Evolutionary conservation across 192 early-diverging fungal species (phyloP), one percentile per base, ranked within the genome.

Genomic region (Coemansia asiatica): DNA sequence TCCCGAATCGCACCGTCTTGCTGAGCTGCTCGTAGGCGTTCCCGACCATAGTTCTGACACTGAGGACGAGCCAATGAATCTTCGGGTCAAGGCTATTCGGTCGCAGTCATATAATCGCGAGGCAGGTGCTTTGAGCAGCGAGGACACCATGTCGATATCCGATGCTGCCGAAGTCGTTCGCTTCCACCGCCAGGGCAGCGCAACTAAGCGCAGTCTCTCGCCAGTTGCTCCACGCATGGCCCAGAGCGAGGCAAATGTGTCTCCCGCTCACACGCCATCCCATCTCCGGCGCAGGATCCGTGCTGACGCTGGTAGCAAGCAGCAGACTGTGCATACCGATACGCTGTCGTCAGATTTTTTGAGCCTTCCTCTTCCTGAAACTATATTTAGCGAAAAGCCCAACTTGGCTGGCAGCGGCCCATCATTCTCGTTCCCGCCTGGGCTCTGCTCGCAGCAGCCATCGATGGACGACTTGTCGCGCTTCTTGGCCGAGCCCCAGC

Each of bases 101-200:
- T 51, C 19, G 36, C 5, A 25, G 33, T 22, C 35, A 59, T 29
- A 38, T 6, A 4, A 10, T 25, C 35, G 21, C 47, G 27, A 18
- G 27, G 33, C 1, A 18, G 51, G 46, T 21, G 63, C 40, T 9
- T n/a, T 51, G 56, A 63, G 73, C 40, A 75, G 69, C 72, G 78
- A 81, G 23, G 72, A 69, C 56, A 81, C 78, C 29, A 75, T 81
- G 73, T 81, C 78, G 7, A 75, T 81, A 22, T 72, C 73, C 1
- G 75, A 77, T 44, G 74, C 68, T 19, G 68, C 78, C 19, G 78
- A 81, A 63, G 72, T 72, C 16, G 59, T 69, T 23, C 78, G 73
- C 23, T 81, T 81, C 73, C 78, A 81, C 63, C 72, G 78, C 38
- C 78, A 72, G 61, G 78, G 78, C 53, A 75, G 73, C 63, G 48